Base-by-base conservation (phyloP, 2,329 filamentous ascomycete genomes). In the Alternaria novae-zelandiae region DNA sequence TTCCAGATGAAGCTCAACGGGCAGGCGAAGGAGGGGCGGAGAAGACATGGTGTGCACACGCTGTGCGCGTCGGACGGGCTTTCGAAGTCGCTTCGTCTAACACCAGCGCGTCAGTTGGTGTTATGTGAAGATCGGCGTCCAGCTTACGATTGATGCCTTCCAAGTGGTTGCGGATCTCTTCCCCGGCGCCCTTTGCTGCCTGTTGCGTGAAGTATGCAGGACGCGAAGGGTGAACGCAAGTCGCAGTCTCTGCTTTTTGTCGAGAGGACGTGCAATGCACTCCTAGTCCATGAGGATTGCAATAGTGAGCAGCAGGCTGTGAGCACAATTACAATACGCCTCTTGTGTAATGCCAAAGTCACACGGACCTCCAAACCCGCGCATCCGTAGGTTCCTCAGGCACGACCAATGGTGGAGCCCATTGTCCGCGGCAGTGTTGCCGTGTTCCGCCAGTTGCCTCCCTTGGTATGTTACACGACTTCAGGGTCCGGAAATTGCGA, bases 1-100 rank as follows among this genome's bases (percentile, higher is more conserved):
- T 30, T 69, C 62, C 28, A 63, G 57, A 46, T 73, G 72, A 32
- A 76, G 66, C 57, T 77, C 74, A 10, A 68, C 54, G 45, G 74
- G 74, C 49, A 76, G 66, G 46, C 66, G 65, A 26, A 74, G 49
- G 17, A 75, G 30, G 10, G 65, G 68, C 30, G 71, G 25, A 46
- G 58, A 54, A 15, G 45, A 20, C 70, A 72, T 74, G 17, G 54
- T 51, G 23, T 26, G 32, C 49, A 46, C 28, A 45, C 8, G 36
- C 21, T 44, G n/a, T 57, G 46, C 36, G 21, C 23, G 41, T 43
- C 43, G 53, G 5, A 46, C 25, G 20, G 26, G 28, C 32, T 15
- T 26, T 30, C 13, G 28, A 47, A 26, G 13, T 20, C 43, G 55
- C 17, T 32, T 26, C 28, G 32, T 58, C 59, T 53, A 25, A 46